These are phyloP conservation scores for Leptosphaerulina australis DNA, from an alignment of 2,329 filamentous ascomycete species.

Conservation along the genomic window DNA sequence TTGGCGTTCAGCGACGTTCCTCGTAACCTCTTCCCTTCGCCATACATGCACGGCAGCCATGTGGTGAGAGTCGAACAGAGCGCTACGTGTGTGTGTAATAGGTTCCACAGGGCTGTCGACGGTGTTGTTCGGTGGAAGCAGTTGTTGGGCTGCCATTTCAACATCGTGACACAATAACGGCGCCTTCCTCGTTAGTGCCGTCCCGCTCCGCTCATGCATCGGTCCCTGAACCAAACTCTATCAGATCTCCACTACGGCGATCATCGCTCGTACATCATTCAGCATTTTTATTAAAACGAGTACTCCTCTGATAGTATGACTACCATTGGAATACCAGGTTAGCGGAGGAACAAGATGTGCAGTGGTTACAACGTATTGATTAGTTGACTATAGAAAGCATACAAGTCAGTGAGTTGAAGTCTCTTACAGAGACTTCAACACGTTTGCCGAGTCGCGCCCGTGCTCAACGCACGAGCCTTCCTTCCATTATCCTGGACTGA, in stretches of 20 bases:
- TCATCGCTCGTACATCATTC: conserved; percentile 2
- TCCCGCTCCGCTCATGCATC: conserved; percentile 11
- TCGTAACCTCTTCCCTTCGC: conserved; percentile 6
- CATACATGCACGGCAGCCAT: conserved; percentile 14
- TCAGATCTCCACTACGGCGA: conserved; percentile 1
- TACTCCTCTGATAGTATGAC: too few relatives aligned
- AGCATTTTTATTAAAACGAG: too few relatives aligned
- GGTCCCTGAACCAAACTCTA: conserved; percentile 9
- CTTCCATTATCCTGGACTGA: too few relatives aligned
- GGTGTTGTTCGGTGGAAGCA: conserved; percentile 5
- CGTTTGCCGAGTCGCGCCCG: too few relatives aligned
- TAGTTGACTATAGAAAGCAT: too few relatives aligned
- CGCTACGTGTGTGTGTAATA: conserved; percentile 12
- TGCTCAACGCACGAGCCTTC: too few relatives aligned
- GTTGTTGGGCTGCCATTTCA: conserved; percentile 13
- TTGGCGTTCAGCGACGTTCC: conserved; percentile 2
- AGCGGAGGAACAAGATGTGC: too few relatives aligned
- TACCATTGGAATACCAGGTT: too few relatives aligned
- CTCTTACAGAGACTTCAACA: too few relatives aligned
- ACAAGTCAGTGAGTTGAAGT: too few relatives aligned
- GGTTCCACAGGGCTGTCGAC: conserved; percentile 10
- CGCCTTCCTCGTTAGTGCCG: conserved; percentile 11
- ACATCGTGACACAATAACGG: conserved; percentile 17
- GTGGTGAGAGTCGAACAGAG: conserved; percentile 1
- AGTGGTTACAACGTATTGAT: too few relatives aligned